Conservation (phyloP, 2,329 filamentous ascomycete genomes). For the Fusarium floridanum region DNA sequence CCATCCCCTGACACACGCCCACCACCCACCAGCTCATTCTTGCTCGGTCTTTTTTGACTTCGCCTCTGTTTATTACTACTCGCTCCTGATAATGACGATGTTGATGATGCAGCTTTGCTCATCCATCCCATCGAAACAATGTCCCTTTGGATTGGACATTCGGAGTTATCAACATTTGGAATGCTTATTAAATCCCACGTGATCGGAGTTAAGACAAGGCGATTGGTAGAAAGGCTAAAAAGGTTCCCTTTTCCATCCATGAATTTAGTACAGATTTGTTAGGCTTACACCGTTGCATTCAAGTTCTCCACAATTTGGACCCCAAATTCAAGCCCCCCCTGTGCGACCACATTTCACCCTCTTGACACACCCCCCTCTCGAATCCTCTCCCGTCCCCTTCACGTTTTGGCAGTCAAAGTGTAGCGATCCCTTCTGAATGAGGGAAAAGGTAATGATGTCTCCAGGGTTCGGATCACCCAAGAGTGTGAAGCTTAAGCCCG, state of each 20-base stretch:
- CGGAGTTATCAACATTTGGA: constrained; percentile 1
- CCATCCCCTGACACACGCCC: constrained; percentile 1
- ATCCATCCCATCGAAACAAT: constrained; percentile 6
- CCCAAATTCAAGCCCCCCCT: constrained; percentile 15
- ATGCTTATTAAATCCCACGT: not conserved
- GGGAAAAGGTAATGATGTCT: not conserved
- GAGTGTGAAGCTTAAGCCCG: not conserved
- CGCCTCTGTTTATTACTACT: not conserved
- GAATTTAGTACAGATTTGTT: not conserved
- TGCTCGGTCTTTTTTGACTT: not conserved
- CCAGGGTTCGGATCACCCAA: not conserved
- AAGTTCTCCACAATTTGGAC: constrained; percentile 2
- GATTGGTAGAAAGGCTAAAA: not conserved
- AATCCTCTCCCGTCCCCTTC: constrained; percentile 34
- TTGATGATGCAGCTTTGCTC: not conserved
- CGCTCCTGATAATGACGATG: not conserved
- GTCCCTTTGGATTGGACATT: not conserved
- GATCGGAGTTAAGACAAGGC: constrained; percentile 12
- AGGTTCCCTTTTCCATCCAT: not conserved
- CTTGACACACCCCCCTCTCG: constrained; percentile 10
- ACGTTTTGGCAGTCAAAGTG: constrained; percentile 30
- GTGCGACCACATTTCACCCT: not conserved
- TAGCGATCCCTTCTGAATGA: constrained; percentile 7
- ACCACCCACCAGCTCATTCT: not conserved
- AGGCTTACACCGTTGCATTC: not conserved